These are phyloP conservation scores for Actinomortierella ambigua DNA, from an alignment of 371 early-diverging fungal genomes.

Conservation along the genomic window DNA sequence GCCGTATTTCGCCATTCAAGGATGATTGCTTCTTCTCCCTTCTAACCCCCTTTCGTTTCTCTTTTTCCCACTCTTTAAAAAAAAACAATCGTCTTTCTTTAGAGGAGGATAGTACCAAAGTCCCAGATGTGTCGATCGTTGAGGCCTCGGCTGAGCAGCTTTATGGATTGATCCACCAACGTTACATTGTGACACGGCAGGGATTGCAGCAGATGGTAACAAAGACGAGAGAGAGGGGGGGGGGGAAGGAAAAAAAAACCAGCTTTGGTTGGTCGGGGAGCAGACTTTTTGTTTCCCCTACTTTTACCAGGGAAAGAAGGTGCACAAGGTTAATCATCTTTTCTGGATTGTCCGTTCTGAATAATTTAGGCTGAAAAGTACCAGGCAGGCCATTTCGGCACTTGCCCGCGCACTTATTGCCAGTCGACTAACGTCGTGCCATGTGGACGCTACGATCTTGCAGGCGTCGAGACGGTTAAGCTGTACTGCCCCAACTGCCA, in stretches of 20 bases:
- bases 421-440: constrained; percentile 78
- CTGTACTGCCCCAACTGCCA: constrained; percentile 87
- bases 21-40: too few species aligned
- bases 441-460: constrained; percentile 78
- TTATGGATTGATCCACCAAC: constrained; percentile 85
- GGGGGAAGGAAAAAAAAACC: neutral
- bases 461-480: constrained; percentile 64
- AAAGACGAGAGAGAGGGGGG: neutral
- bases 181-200: constrained; percentile 78
- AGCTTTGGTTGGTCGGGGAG: too few species aligned
- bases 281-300: constrained; percentile 1
- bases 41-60: neutral
- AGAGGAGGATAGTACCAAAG: constrained; percentile 48
- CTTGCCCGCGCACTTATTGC: constrained; percentile 85
- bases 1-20: too few species aligned
- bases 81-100: neutral
- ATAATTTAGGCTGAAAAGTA: constrained; percentile 65
- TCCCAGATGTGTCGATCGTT: constrained; percentile 45
- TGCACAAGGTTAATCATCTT: neutral
- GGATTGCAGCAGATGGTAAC: constrained; percentile 81
- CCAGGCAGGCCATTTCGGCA: constrained; percentile 81
- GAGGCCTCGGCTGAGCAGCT: constrained; percentile 64
- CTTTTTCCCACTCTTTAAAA: neutral
- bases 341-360: neutral
- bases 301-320: neutral